These are phyloP conservation scores for Aaosphaeria pasadenensis DNA, from an alignment of 2,329 filamentous ascomycete genomes.

Conservation along the genomic window DNA sequence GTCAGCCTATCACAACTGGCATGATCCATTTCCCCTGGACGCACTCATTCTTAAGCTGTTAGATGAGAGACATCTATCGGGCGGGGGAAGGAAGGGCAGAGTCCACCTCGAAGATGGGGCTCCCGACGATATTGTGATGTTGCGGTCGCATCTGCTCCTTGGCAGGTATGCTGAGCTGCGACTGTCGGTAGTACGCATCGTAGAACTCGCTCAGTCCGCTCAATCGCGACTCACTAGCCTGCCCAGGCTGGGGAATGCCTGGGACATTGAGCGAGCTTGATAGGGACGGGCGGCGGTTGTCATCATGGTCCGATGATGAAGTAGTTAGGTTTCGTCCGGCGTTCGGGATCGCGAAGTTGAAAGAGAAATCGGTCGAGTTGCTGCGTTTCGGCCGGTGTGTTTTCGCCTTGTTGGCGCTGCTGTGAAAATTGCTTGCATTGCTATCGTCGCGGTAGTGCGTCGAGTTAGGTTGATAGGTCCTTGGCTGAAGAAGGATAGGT, in stretches of 20 bases:
- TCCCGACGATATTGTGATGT: slow-evolving; percentile 14
- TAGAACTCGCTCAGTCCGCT: slow-evolving; percentile 38
- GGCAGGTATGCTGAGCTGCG: slow-evolving; percentile 11
- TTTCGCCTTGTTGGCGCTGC: slow-evolving; percentile 25
- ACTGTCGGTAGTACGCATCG: slow-evolving; percentile 37
- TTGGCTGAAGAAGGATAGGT: slow-evolving; percentile 12
- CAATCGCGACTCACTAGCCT: slow-evolving; percentile 10
- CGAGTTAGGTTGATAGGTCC: slow-evolving; percentile 16
- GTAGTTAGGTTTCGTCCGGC: slow-evolving; percentile 12
- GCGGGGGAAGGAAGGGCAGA: slow-evolving; percentile 23
- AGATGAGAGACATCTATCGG: slow-evolving; percentile 9
- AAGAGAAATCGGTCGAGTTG: slow-evolving; percentile 9
- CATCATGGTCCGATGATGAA: slow-evolving; percentile 8
- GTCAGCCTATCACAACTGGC: too few relatives aligned
- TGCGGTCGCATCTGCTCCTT: slow-evolving; percentile 12
- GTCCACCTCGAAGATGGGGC: slow-evolving; percentile 27
- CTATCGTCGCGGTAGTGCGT: slow-evolving; percentile 27
- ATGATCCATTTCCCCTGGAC: too few relatives aligned
- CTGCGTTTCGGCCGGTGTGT: slow-evolving; percentile 16
- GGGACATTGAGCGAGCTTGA: slow-evolving; percentile 16
- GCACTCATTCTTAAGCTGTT: slow-evolving; percentile 1
- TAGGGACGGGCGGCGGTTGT: slow-evolving; percentile 11
- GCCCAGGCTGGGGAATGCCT: slow-evolving; percentile 5
- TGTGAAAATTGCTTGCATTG: slow-evolving; percentile 33
- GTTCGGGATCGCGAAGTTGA: slow-evolving; percentile 16